Evolutionary conservation across 2,329 filamentous ascomycete species (phyloP).

Genomic region (Sordariomycetes sp.): DNA sequence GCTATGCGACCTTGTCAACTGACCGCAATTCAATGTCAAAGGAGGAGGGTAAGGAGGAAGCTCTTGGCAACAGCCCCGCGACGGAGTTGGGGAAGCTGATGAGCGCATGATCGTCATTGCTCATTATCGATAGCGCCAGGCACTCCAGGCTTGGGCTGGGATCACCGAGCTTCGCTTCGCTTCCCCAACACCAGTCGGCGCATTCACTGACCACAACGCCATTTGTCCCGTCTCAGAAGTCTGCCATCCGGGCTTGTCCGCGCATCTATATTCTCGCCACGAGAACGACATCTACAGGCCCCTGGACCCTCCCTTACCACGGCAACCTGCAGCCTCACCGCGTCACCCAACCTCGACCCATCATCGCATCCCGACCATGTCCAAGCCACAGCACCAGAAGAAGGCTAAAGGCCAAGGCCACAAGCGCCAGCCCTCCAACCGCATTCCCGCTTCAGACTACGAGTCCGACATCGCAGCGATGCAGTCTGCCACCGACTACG

Average conservation of each 20-base stretch:
- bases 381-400: constrained; percentile 18
- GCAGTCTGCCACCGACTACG: constrained; percentile 21
- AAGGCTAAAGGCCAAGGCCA: constrained; percentile 12
- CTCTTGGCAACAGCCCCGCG: too few relatives aligned
- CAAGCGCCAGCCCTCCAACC: constrained; percentile 29
- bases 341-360: background rate
- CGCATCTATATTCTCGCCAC: background rate
- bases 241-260: too few relatives aligned
- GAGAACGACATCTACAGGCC: background rate
- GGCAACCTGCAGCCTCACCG: background rate
- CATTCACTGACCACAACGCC: too few relatives aligned
- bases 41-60: too few relatives aligned
- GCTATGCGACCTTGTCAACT: background rate
- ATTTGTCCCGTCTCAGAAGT: too few relatives aligned
- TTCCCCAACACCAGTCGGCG: too few relatives aligned
- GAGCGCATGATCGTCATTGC: too few relatives aligned
- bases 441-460: constrained; percentile 46
- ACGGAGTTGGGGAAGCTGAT: too few relatives aligned
- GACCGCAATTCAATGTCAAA: background rate
- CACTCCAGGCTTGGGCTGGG: too few relatives aligned
- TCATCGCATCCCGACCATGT: constrained; percentile 26
- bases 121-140: too few relatives aligned
- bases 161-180: too few relatives aligned
- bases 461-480: constrained; percentile 52
- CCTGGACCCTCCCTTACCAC: background rate